phyloP scores from a whole-genome alignment of 768 basidiomycete genomes.

The Zangia roseola region DNA sequence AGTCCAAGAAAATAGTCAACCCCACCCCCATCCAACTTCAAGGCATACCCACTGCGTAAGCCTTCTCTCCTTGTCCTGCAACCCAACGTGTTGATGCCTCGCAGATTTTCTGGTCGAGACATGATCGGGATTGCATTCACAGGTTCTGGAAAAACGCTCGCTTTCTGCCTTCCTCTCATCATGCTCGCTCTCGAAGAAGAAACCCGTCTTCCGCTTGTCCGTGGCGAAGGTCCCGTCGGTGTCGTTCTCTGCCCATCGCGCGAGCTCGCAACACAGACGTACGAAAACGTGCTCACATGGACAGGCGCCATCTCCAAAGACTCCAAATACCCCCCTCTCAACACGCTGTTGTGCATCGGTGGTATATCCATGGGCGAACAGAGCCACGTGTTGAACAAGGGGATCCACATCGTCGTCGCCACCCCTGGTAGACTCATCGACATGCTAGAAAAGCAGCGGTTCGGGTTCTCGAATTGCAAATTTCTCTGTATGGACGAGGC shows the following conservation, averaged over 20 bases:
- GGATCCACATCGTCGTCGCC: slow-evolving; percentile 93
- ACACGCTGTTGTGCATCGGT: slow-evolving; percentile 91
- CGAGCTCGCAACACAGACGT: slow-evolving; percentile 95
- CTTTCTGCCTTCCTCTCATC: slow-evolving; percentile 95
- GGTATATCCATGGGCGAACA: slow-evolving; percentile 99
- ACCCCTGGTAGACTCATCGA: slow-evolving; percentile 97
- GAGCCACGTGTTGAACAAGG: slow-evolving; percentile 84
- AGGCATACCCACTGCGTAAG: slow-evolving; percentile 93
- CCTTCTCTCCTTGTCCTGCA: slow-evolving; percentile 5
- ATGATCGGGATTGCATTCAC: slow-evolving; percentile 99
- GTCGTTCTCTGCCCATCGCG: slow-evolving; percentile 95
- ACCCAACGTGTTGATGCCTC: slow-evolving; percentile 7
- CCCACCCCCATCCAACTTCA: slow-evolving; percentile 98
- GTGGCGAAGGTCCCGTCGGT: slow-evolving; percentile 97
- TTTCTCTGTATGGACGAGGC: slow-evolving; percentile 99
- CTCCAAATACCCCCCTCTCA: slow-evolving; percentile 79
- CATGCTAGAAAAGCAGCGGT: slow-evolving; percentile 94
- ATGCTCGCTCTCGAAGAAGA: slow-evolving; percentile 97
- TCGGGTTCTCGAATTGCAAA: slow-evolving; percentile 93
- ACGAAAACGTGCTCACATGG: slow-evolving; percentile 91
- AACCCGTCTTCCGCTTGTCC: slow-evolving; percentile 80
- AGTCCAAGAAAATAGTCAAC: slow-evolving; percentile 75
- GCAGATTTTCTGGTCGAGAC: slow-evolving; percentile 90
- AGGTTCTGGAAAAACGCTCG: slow-evolving; percentile 97
- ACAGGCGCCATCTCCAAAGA: slow-evolving; percentile 77